These are phyloP conservation scores for Aspergillus ustus DNA, from an alignment of 2,329 filamentous ascomycete genomes.

Conservation along the genomic window DNA sequence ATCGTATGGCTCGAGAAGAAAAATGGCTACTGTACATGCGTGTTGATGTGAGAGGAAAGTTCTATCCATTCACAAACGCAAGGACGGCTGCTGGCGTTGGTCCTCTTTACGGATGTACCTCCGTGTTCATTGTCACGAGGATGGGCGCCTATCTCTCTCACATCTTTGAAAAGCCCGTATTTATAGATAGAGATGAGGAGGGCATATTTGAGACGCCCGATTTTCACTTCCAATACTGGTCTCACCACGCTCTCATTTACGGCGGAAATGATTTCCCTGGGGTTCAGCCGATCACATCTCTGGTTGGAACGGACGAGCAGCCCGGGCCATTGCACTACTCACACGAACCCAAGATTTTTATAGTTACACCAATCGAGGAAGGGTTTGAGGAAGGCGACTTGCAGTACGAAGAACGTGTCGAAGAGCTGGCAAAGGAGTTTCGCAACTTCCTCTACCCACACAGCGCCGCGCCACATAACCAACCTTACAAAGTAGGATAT, in stretches of 20 bases:
- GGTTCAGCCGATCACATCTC: not conserved
- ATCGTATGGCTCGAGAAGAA: too few species aligned
- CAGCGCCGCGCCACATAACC: too few species aligned
- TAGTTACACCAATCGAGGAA: not conserved
- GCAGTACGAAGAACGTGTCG: not conserved
- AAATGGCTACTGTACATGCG: too few species aligned
- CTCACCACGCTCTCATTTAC: not conserved
- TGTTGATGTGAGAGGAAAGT: not conserved
- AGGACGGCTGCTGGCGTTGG: not conserved
- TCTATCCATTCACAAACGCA: not conserved
- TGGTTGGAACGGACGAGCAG: not conserved
- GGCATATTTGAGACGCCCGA: too few species aligned
- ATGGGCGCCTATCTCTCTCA: constrained; percentile 9
- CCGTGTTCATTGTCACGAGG: constrained; percentile 1
- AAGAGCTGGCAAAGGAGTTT: not conserved
- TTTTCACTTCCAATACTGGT: not conserved
- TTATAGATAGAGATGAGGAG: not conserved
- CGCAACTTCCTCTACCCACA: not conserved
- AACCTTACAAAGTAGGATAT: too few species aligned
- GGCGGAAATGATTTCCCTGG: not conserved
- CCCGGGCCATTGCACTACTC: not conserved
- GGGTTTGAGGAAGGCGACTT: not conserved
- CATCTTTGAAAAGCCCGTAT: constrained; percentile 3
- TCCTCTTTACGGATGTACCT: constrained; percentile 7
- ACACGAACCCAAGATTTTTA: not conserved